phyloP scores from a whole-genome alignment of 495 filamentous ascomycete species.

The Xanthoparmelia taractica region DNA sequence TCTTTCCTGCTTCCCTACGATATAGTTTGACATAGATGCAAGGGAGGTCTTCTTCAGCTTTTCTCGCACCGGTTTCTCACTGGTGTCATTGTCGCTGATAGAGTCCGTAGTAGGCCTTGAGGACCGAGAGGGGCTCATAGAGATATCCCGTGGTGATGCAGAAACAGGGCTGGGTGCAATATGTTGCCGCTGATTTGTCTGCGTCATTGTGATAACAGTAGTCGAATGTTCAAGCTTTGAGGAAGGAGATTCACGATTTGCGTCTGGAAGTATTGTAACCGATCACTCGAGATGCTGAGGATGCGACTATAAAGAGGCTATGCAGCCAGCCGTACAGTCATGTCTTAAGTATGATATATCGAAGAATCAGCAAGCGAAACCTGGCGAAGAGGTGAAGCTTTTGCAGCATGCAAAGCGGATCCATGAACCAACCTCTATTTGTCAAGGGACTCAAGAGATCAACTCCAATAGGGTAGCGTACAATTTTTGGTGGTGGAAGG shows the following conservation, averaged over 20 bases:
- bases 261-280: constrained; percentile 4
- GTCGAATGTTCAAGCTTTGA: background rate
- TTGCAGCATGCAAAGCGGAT: background rate
- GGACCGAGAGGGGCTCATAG: constrained; percentile 4
- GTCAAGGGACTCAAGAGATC: background rate
- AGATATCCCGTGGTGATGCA: background rate
- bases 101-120: constrained; percentile 14
- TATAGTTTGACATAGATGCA: constrained; percentile 31
- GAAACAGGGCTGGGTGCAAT: background rate
- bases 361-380: constrained; percentile 1
- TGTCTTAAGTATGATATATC: constrained; percentile 5
- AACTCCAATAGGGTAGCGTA: background rate
- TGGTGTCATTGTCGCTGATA: constrained; percentile 40
- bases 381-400: background rate
- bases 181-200: constrained; percentile 2
- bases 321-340: constrained; percentile 18
- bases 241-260: background rate
- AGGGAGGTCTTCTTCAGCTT: constrained; percentile 57
- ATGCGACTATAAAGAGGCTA: constrained; percentile 8
- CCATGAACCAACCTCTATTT: background rate
- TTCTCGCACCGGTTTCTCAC: constrained; percentile 52
- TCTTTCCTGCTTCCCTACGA: constrained; percentile 12
- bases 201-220: constrained; percentile 11
- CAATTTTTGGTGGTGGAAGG: background rate
- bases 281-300: constrained; percentile 9